Evolutionary conservation across 108 stramenopile species (phyloP).

Genomic region (Aurantiochytrium sp.): DNA sequence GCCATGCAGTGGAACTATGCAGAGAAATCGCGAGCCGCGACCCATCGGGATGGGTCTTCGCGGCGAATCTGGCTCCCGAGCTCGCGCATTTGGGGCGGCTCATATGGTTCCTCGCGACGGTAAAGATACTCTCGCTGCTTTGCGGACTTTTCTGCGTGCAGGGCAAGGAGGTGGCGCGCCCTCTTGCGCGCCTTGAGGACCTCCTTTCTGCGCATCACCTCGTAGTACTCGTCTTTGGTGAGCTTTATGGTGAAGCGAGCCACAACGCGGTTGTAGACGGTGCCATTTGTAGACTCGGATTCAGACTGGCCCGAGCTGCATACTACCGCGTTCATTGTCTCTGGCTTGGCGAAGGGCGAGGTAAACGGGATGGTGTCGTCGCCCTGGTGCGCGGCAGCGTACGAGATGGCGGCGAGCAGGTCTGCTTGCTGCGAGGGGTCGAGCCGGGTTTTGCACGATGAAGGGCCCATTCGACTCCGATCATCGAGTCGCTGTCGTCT

Average conservation of each 20-base stretch:
- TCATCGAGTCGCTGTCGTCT: background rate
- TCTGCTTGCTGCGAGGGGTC: background rate
- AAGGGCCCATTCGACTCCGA: too few relatives aligned
- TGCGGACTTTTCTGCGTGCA: background rate
- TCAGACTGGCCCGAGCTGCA: too few relatives aligned
- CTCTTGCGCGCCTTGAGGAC: background rate
- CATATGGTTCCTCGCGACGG: background rate
- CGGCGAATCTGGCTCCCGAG: background rate
- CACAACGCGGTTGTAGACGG: background rate
- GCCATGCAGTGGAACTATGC: too few relatives aligned
- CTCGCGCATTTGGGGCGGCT: background rate
- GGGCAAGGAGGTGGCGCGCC: background rate
- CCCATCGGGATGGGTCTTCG: background rate
- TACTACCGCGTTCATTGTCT: too few relatives aligned
- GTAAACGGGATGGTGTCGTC: background rate
- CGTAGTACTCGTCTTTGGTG: background rate
- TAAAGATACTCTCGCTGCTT: background rate
- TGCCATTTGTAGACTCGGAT: too few relatives aligned
- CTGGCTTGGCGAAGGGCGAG: background rate
- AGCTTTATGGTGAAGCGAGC: background rate
- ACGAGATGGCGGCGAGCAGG: background rate
- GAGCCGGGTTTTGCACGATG: background rate
- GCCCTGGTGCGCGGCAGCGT: background rate
- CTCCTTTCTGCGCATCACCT: slow-evolving; percentile 13
- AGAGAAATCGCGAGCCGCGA: background rate